These are phyloP conservation scores for Theileria annulata DNA, from an alignment of 169 alveolate species.

Conservation along the genomic window DNA sequence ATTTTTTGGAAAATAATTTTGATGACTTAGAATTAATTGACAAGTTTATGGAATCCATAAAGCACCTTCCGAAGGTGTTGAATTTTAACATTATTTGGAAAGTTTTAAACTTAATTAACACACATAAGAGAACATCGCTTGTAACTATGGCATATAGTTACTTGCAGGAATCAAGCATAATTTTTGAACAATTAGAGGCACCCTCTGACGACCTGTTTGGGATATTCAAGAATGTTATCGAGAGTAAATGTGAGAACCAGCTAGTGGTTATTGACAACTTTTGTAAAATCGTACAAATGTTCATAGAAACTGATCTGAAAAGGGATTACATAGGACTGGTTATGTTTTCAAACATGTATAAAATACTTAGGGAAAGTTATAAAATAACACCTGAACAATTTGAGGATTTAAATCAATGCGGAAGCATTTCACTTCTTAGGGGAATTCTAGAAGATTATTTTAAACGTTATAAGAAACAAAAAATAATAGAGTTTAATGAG, in stretches of 20 bases:
- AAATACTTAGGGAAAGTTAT: conserved; percentile 1
- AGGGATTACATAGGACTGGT: conserved; percentile 28
- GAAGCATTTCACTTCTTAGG: neutral
- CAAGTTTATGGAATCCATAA: neutral
- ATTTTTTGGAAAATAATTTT: neutral
- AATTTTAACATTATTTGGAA: conserved; percentile 9
- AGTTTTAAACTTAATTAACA: neutral
- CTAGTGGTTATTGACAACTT: conserved; percentile 38
- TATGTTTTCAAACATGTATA: conserved; percentile 27
- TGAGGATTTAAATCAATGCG: conserved; percentile 2
- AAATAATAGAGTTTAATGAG: neutral
- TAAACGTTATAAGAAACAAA: neutral
- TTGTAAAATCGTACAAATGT: conserved; percentile 25
- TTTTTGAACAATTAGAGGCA: conserved; percentile 19
- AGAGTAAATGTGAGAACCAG: neutral
- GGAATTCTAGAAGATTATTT: neutral
- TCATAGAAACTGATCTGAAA: conserved; percentile 17
- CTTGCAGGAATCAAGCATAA: conserved; percentile 14
- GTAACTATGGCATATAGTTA: conserved; percentile 19
- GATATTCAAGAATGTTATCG: neutral
- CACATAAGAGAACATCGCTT: neutral
- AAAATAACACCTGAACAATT: neutral
- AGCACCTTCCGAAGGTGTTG: conserved; percentile 9
- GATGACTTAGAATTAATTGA: neutral
- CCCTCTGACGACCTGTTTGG: conserved; percentile 11